Evolutionary conservation across 163 green algal species (phyloP).

Genomic region (Prototheca wickerhamii): DNA sequence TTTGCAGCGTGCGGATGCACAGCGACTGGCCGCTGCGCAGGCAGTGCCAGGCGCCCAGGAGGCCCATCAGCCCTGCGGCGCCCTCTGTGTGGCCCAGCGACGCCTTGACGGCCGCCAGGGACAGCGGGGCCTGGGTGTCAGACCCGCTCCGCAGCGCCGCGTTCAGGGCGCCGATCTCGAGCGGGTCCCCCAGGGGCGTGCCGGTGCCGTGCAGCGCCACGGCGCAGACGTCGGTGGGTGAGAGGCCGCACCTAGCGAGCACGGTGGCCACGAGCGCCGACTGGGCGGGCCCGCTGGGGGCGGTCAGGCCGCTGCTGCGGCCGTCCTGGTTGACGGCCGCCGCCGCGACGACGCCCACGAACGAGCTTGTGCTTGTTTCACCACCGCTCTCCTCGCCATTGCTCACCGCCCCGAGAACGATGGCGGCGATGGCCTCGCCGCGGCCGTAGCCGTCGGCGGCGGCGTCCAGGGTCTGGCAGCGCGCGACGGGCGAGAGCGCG

Average conservation of each 20-base stretch:
- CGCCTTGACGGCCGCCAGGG: constrained; percentile 37
- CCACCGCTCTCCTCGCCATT: not conserved
- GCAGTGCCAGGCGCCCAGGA: constrained; percentile 3
- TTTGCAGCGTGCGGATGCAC: constrained; percentile 29
- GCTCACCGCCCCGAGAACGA: constrained; percentile 30
- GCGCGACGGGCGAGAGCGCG: constrained; percentile 36
- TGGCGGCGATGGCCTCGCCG: constrained; percentile 24
- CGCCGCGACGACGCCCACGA: constrained; percentile 21
- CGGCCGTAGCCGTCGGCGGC: constrained; percentile 23
- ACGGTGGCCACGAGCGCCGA: constrained; percentile 48
- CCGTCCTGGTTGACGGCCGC: constrained; percentile 75
- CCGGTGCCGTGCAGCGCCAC: constrained; percentile 28
- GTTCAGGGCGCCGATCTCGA: constrained; percentile 34
- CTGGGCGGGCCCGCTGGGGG: constrained; percentile 50
- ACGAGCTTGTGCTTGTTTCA: too few relatives aligned
- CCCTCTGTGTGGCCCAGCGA: constrained; percentile 41
- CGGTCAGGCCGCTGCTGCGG: constrained; percentile 45
- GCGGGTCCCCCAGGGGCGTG: constrained; percentile 58
- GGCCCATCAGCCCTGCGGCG: constrained; percentile 16
- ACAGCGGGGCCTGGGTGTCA: constrained; percentile 6
- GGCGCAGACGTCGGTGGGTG: constrained; percentile 9
- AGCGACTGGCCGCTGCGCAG: constrained; percentile 8
- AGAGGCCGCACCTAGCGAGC: constrained; percentile 20
- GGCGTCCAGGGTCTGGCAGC: constrained; percentile 46
- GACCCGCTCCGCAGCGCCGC: not conserved